Evolutionary conservation across 2,329 filamentous ascomycete species (phyloP), one percentile per base, ranked within the genome.

Genomic region (Mycosphaerella arachidis): DNA sequence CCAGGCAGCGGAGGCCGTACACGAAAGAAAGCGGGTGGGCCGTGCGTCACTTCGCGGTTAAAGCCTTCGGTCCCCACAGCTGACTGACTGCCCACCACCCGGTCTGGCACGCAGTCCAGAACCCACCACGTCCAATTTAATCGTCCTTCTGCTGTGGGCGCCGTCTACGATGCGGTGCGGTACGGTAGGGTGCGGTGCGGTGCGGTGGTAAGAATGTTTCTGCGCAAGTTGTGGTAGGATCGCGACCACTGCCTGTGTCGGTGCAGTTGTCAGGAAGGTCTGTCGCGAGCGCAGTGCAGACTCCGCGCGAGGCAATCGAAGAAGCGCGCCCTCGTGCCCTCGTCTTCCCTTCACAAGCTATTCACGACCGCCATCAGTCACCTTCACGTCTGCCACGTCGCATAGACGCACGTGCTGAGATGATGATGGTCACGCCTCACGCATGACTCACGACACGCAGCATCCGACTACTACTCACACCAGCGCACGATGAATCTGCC

Each of bases 401-500:
- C 31, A 35, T 46, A n/a, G 20, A 24, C 43, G 43, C 43, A 24
- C 16, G 20, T 46, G 43, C 43, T 46, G 18, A 29, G 4, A 9
- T 50, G 20, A 9, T 50, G 29, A 31, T 48, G 4, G 18, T 52
- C 6, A 13, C 27, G 30, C 24, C 12, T 3, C 24, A 52, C 58
- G 45, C 48, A 60, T 60, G 58, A 57, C 31, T 59, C 31, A 53
- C 56, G 51, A 35, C 57, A 62, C 57, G 55, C 58, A 56, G 31
- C 51, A 63, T 16, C 16, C 48, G 20, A 20, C 48, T 48, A 27
- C 7, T 27, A 18, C 7, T 10, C 37, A 20, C 43, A 46, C 60
- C 18, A 65, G 13, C 16, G 13, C 40, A 43, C 58, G 33, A 90
- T 90, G 87, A 90, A 90, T 80, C 78, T 90, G 66, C 84, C 87